Percentiles rank a stretch among this genome's conserved stretches.
Conservation (phyloP, 129 eudicot genomes). For the Lactuca sativa region DNA sequence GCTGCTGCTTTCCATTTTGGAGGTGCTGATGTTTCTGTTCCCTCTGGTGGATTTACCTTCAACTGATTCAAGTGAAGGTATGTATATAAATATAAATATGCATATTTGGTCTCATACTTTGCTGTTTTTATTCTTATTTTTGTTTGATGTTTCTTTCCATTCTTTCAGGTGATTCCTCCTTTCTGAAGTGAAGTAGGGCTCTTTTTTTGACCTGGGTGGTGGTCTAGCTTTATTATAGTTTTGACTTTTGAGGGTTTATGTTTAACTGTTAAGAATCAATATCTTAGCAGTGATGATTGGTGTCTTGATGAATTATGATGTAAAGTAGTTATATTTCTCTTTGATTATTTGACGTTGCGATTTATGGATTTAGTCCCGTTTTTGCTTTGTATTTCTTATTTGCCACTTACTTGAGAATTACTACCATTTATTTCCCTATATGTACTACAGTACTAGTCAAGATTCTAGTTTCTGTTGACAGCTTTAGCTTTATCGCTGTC, state of each 20-base stretch:
- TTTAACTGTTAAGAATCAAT: background rate
- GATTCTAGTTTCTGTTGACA: too few relatives aligned
- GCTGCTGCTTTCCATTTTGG: constrained; percentile 53
- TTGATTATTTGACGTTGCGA: constrained; percentile 12
- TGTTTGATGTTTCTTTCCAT: background rate
- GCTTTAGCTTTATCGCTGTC: too few relatives aligned
- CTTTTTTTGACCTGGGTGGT: background rate
- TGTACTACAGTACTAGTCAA: background rate
- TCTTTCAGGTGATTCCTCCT: background rate
- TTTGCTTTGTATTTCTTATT: background rate
- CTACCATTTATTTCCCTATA: constrained; percentile 10
- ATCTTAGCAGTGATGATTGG: constrained; percentile 11
- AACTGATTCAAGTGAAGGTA: constrained; percentile 38
- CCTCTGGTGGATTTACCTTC: constrained; percentile 78
- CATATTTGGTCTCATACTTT: background rate
- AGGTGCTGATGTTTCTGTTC: constrained; percentile 56
- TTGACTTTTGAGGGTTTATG: constrained; percentile 25
- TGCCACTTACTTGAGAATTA: constrained; percentile 1
- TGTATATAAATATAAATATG: background rate
- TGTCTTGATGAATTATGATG: constrained; percentile 32
- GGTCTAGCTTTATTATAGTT: constrained; percentile 3
- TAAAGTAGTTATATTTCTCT: constrained; percentile 24
- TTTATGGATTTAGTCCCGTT: constrained; percentile 21
- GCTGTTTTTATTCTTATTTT: background rate
- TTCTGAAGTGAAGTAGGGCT: background rate